A percentile compares a stretch with the other conserved stretches of the same genome.
Evolutionary conservation across 305 asterid genomes (phyloP).

Genomic region (Salvia sclarea): DNA sequence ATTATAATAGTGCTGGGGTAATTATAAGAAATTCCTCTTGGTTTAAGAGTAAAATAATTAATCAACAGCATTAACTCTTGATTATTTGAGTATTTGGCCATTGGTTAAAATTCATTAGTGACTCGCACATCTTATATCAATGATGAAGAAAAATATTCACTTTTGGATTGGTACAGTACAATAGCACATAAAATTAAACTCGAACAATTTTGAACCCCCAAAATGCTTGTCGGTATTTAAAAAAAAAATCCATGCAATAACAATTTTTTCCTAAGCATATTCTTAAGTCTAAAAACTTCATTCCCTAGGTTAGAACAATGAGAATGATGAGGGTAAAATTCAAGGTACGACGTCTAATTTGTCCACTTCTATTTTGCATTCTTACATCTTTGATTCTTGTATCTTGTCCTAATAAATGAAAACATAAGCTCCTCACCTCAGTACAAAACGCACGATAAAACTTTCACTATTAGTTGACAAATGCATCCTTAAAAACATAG

Average conservation of each 20-base stretch:
- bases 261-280: neutral
- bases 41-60: neutral
- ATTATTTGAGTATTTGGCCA: no score
- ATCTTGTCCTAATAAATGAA: slow-evolving; percentile 19
- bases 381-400: slow-evolving; percentile 16
- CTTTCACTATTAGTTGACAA: slow-evolving; percentile 13
- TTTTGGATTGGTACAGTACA: no score
- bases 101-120: no score
- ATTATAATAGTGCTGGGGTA: neutral
- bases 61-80: neutral
- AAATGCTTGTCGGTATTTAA: no score
- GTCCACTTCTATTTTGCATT: slow-evolving; percentile 2
- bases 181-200: no score
- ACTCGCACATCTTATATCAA: no score
- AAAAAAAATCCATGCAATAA: no score
- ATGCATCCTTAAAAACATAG: slow-evolving; percentile 1
- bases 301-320: neutral
- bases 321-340: slow-evolving; percentile 22
- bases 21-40: neutral
- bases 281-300: neutral
- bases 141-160: no score
- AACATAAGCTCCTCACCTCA: neutral
- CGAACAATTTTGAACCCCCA: no score
- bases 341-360: slow-evolving; percentile 16
- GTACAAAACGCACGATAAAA: slow-evolving; percentile 28